These are phyloP conservation scores for Bathelium albidoporum DNA, from an alignment of 495 filamentous ascomycete genomes.

Conservation along the genomic window DNA sequence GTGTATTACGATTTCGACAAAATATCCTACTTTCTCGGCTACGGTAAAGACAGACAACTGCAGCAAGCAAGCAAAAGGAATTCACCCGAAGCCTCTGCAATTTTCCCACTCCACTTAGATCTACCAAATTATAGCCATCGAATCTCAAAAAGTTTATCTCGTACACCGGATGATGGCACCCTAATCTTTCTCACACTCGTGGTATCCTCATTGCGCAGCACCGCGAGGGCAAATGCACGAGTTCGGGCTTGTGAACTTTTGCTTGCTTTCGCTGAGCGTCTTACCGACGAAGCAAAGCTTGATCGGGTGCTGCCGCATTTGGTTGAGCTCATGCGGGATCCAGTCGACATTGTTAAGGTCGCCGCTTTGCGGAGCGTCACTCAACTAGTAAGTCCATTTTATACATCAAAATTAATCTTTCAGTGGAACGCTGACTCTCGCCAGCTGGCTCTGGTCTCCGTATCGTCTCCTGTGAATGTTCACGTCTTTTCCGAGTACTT, in stretches of 20 bases:
- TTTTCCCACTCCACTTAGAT: slow-evolving; percentile 73
- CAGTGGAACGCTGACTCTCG: neutral
- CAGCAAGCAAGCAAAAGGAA: neutral
- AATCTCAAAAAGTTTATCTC: slow-evolving; percentile 32
- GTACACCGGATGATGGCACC: slow-evolving; percentile 70
- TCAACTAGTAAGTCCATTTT: slow-evolving; percentile 46
- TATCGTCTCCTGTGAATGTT: slow-evolving; percentile 88
- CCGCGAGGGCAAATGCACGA: slow-evolving; percentile 73
- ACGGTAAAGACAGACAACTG: slow-evolving; percentile 38
- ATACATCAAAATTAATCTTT: neutral
- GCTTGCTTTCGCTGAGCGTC: slow-evolving; percentile 78
- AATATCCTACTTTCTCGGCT: slow-evolving; percentile 85
- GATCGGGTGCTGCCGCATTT: slow-evolving; percentile 90
- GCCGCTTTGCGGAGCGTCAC: slow-evolving; percentile 77
- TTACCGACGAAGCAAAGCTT: slow-evolving; percentile 94
- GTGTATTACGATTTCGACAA: slow-evolving; percentile 95
- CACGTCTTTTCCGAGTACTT: slow-evolving; percentile 95
- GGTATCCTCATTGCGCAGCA: slow-evolving; percentile 78
- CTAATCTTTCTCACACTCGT: slow-evolving; percentile 84
- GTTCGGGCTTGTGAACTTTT: slow-evolving; percentile 88
- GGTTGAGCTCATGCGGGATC: slow-evolving; percentile 69
- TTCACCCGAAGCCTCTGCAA: slow-evolving; percentile 24
- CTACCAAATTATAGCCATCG: slow-evolving; percentile 73
- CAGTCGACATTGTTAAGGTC: slow-evolving; percentile 69
- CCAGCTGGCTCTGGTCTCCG: slow-evolving; percentile 66